Conservation (phyloP, 2,329 filamentous ascomycete species). For the Knufia fluminis region DNA sequence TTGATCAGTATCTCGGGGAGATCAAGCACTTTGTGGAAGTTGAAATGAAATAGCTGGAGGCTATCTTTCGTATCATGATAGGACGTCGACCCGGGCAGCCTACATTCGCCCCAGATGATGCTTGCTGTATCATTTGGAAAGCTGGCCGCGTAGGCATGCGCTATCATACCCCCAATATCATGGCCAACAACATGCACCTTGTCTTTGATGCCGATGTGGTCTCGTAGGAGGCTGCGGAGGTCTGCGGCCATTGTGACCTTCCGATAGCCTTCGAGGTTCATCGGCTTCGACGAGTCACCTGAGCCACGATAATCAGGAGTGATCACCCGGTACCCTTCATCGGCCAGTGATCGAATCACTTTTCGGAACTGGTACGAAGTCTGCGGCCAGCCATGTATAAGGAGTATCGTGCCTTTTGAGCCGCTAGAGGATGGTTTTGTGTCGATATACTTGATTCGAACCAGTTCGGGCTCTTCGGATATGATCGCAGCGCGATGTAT, state of each 20-base stretch:
- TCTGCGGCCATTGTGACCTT: constrained; percentile 36
- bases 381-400: constrained; percentile 42
- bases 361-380: constrained; percentile 39
- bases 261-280: constrained; percentile 28
- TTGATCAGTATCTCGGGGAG: constrained; percentile 32
- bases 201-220: constrained; percentile 28
- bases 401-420: constrained; percentile 31
- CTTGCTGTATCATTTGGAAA: constrained; percentile 27
- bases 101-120: constrained; percentile 37
- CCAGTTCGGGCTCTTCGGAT: background rate
- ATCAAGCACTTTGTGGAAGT: constrained; percentile 33
- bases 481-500: background rate
- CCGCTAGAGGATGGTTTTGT: background rate
- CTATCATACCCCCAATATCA: constrained; percentile 42
- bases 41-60: constrained; percentile 33
- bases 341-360: constrained; percentile 29
- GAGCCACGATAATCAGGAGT: constrained; percentile 24
- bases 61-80: constrained; percentile 18
- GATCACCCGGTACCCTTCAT: constrained; percentile 28
- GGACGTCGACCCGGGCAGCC: constrained; percentile 30
- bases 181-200: constrained; percentile 39
- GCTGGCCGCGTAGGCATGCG: constrained; percentile 32
- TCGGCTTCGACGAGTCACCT: constrained; percentile 17
- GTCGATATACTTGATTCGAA: constrained; percentile 5
- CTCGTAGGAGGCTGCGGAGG: constrained; percentile 26